A percentile compares a stretch with the other conserved stretches of the same genome.
Conservation (phyloP, 2,329 filamentous ascomycete genomes). For the Calonectria naviculata region DNA sequence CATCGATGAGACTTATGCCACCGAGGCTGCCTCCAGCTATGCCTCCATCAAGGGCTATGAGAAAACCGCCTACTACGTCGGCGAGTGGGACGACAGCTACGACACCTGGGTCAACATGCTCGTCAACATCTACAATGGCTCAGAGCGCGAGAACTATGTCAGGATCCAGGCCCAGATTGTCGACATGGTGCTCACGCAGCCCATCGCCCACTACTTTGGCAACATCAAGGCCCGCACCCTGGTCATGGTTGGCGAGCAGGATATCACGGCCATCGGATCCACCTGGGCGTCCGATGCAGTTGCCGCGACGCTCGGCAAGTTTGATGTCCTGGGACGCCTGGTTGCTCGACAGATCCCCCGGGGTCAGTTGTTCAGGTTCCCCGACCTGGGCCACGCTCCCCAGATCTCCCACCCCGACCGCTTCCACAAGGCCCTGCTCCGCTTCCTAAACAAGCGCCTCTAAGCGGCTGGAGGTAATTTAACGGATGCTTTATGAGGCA, state of each 20-base stretch:
- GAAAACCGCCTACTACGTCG: slow-evolving; percentile 60
- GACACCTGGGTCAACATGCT: slow-evolving; percentile 68
- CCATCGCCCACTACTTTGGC: slow-evolving; percentile 62
- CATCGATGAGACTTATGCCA: slow-evolving; percentile 51
- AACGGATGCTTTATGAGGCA: background rate
- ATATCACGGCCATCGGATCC: slow-evolving; percentile 66
- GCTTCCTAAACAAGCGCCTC: slow-evolving; percentile 50
- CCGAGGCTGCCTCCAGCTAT: slow-evolving; percentile 55
- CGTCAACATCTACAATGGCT: slow-evolving; percentile 60
- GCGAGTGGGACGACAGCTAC: slow-evolving; percentile 60
- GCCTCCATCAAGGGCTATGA: slow-evolving; percentile 58
- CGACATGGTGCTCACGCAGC: slow-evolving; percentile 66
- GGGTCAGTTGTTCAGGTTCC: slow-evolving; percentile 58
- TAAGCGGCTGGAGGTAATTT: background rate
- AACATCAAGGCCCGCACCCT: slow-evolving; percentile 57
- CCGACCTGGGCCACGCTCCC: slow-evolving; percentile 61
- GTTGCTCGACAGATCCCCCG: slow-evolving; percentile 56
- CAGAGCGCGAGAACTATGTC: slow-evolving; percentile 53
- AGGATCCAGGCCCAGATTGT: slow-evolving; percentile 61
- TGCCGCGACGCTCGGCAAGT: slow-evolving; percentile 58
- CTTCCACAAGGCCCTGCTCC: slow-evolving; percentile 58
- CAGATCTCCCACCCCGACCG: slow-evolving; percentile 61
- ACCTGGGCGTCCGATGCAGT: slow-evolving; percentile 60
- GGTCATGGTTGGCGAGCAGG: slow-evolving; percentile 61
- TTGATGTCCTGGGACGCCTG: slow-evolving; percentile 59